These are phyloP conservation scores for Scalesia atractyloides DNA, from an alignment of 129 eudicot species.

Conservation along the genomic window DNA sequence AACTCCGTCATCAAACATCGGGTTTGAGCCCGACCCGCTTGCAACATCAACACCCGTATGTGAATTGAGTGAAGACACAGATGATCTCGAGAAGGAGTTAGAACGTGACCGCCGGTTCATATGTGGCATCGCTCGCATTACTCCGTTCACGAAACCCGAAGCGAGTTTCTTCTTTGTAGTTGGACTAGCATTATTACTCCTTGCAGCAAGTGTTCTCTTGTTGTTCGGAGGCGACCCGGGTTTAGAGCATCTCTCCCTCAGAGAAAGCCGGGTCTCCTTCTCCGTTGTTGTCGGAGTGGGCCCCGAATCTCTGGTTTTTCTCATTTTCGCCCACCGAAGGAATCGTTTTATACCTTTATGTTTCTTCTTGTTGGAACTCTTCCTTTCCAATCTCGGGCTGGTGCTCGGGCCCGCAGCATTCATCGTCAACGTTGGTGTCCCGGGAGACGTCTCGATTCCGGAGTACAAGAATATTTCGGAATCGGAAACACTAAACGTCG, in stretches of 20 bases:
- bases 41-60: conserved; percentile 44
- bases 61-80: conserved; percentile 58
- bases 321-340: conserved; percentile 75
- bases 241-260: conserved; percentile 61
- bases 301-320: conserved; percentile 25
- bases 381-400: conserved; percentile 12
- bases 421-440: conserved; percentile 20
- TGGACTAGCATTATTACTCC: conserved; percentile 77
- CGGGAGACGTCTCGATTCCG: conserved; percentile 46
- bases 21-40: conserved; percentile 47
- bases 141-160: conserved; percentile 67
- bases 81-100: conserved; percentile 53
- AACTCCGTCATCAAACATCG: conserved; percentile 35
- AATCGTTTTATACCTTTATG: conserved; percentile 59
- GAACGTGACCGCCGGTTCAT: conserved; percentile 46
- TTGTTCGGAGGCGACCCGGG: conserved; percentile 56
- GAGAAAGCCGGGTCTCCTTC: conserved; percentile 50
- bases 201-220: conserved; percentile 66
- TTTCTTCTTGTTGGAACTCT: conserved; percentile 32
- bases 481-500: conserved; percentile 65
- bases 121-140: conserved; percentile 65
- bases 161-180: conserved; percentile 73
- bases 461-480: conserved; percentile 66
- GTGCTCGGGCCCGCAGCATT: neutral
- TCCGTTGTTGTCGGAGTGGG: neutral